Evolutionary conservation across 2,329 filamentous ascomycete genomes (phyloP), one percentile per base, ranked within the genome.

Genomic region (Fusarium redolens): DNA sequence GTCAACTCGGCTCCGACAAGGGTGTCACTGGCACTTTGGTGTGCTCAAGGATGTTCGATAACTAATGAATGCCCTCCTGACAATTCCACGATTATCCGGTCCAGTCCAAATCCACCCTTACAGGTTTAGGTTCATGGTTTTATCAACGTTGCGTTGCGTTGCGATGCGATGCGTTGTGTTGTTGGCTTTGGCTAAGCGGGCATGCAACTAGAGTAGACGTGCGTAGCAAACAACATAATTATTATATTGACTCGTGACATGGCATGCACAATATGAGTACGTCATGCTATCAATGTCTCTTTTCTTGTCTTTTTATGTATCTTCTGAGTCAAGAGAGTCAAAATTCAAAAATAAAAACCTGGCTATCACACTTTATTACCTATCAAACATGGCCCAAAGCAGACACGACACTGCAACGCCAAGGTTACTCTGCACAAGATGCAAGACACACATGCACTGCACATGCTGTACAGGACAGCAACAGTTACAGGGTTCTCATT

Each of bases 361-460:
- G 40, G 22, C 15, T 15, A 50, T 57, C 38, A 35, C 40, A 57
- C 35, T 57, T 57, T 57, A 57, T 57, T 48, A 48, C 54, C 54
- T 57, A 57, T 57, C 54, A 57, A 35, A 57, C 38, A 47, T 22
- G 20, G 30, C 40, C 20, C 22, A 57, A 57, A 40, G 43, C 28
- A 55, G 37, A 55, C 52, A 55, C 25, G 52, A 55, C 52, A 55
- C 51, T 55, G 51, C 51, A 55, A 54, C 51, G 52, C 61, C 55
- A 59, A 60, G 55, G 38, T 51, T 58, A 58, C 51, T 31, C 51
- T 55, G 25, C 58, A 31, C 51, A 55, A 44, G 52, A 43, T 57
- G 71, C 71, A 72, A 74, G 71, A 73, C 67, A 69, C 71, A 69
- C 69, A 72, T 61, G 54, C 54, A 57, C 54, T 44, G n/a, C 40